Base-by-base conservation (phyloP, 352 stramenopile species). In the Pelagophyceae sp. region DNA sequence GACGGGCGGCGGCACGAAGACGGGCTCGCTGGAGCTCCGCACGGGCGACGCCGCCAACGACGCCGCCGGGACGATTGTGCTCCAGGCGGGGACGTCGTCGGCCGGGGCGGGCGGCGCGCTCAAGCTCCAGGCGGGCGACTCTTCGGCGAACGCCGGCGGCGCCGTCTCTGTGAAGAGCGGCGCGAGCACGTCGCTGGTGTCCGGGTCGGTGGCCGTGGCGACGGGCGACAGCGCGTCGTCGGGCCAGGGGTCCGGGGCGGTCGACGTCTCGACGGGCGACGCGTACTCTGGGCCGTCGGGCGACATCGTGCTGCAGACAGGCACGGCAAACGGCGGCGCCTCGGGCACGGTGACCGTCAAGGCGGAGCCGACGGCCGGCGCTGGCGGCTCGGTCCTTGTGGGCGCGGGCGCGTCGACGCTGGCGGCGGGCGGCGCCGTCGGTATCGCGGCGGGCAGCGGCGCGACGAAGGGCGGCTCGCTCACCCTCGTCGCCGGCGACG, bases 61-160 rank as follows among this genome's bases (percentile, higher is more conserved):
- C 20, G 67, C 15, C 23, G 58, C 23, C 15, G 58, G 58, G 11
- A 31, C 23, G 11, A 27, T 67, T 5, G 5, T 67, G 23, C 23
- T 67, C 58, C 23, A 31, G 5, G 58, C 15, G 11, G 58, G 58
- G 15, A 33, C 58, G 23, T 67, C 58, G 58, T 31, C 58, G 58
- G 15, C 51, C 31, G 31, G 38, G 37, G n/a, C 67, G 11, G 29
- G 69, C 2, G 91, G 91, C n/a, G 58, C 80, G 23, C 86, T 95
- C 63, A 80, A 78, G 0, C 58, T 96, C 5, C 81, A 72, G 19
- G 92, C 88, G 15, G 90, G 90, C 32, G 60, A 38, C 11, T 33
- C 67, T 1, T 32, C 6, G 33, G 23, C 6, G 15, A 31, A 2
- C 25, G 77, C 65, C 17, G 78, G 78, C 0, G 78, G 80, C 61